Percentiles rank a stretch among this genome's conserved stretches.
These are phyloP conservation scores for Ustulina deusta DNA, from an alignment of 2,329 filamentous ascomycete genomes.

Conservation along the genomic window DNA sequence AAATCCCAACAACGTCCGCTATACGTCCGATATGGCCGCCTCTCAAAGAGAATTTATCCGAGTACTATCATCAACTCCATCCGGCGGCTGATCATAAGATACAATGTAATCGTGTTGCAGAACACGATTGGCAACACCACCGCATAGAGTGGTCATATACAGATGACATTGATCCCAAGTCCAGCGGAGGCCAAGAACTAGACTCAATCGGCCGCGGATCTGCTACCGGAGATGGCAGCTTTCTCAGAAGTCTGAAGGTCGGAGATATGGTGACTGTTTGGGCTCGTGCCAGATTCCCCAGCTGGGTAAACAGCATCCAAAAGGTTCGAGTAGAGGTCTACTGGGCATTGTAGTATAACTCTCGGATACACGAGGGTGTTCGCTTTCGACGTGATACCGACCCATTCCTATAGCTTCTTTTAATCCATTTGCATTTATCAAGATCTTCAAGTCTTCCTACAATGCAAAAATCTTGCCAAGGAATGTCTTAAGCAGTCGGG, in stretches of 20 bases:
- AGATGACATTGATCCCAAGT: conserved; percentile 61
- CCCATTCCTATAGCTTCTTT: neutral
- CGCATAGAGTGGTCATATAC: conserved; percentile 65
- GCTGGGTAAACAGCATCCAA: conserved; percentile 66
- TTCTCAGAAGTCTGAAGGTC: conserved; percentile 66
- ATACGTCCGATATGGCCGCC: conserved; percentile 50
- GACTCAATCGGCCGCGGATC: conserved; percentile 61
- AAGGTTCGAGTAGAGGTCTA: conserved; percentile 67
- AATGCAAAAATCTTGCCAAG: no score
- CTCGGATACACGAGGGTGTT: neutral
- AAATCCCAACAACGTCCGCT: conserved; percentile 44
- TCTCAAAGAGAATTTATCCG: conserved; percentile 40
- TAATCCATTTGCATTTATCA: neutral
- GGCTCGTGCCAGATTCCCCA: conserved; percentile 67
- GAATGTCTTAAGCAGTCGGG: no score
- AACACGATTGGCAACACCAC: conserved; percentile 54
- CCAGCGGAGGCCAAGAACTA: conserved; percentile 55
- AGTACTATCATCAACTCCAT: conserved; percentile 55
- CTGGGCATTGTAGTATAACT: conserved; percentile 58
- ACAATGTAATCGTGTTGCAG: conserved; percentile 60
- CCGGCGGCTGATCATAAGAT: conserved; percentile 57
- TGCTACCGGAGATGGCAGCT: conserved; percentile 64
- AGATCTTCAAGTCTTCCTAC: neutral
- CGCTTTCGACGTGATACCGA: neutral
- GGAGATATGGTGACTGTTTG: conserved; percentile 73